Evolutionary conservation across 305 asterid species (phyloP), one percentile per base, ranked within the genome.

Genomic region (Vinca major): DNA sequence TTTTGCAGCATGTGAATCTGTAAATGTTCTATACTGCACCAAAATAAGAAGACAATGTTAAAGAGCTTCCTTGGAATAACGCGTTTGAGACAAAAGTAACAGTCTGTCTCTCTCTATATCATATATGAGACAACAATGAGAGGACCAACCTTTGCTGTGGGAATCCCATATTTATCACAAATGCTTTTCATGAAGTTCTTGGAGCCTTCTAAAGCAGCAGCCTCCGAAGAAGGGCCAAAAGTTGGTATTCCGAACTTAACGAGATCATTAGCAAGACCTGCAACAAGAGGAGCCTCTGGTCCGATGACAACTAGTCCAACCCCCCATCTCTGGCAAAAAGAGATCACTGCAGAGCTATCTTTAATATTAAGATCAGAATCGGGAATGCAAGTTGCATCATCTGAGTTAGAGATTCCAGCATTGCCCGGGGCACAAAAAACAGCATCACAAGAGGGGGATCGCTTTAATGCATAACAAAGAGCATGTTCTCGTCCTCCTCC

Each of bases 401-500:
- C 94, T 0, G 98, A 85, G 58, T 67, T 78, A 47, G 94, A 85
- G 67, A 93, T 93, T 47, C 98, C 98, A 61, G 86, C 90, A 80
- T 93, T 93, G 51, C 98, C 98, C 20, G 98, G 98, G 33, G 98
- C 96, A 81, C 98, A 93, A 70, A 92, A 89, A 76, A 93, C 89
- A 10, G 87, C 79, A 69, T 85, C 91, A 71, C 95, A 90, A 2
- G 97, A 84, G 6, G 97, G 92, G 5, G 98, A 86, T 74, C 95
- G 83, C 73, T 81, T 77, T 17, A 92, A 74, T 50, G 98, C 92
- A 53, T 86, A 78, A 80, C 97, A 92, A 68, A 93, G 94, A 4
- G 96, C 94, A 21, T 93, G 98, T 73, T 93, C 98, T 80, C 98
- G 83, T 57, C 98, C 98, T 11, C 98, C 98, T 74, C 96, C 97